A percentile compares a stretch with the other conserved stretches of the same genome.
Evolutionary conservation across 2,329 filamentous ascomycete genomes (phyloP).

Genomic region (Epicoccum nigrum): DNA sequence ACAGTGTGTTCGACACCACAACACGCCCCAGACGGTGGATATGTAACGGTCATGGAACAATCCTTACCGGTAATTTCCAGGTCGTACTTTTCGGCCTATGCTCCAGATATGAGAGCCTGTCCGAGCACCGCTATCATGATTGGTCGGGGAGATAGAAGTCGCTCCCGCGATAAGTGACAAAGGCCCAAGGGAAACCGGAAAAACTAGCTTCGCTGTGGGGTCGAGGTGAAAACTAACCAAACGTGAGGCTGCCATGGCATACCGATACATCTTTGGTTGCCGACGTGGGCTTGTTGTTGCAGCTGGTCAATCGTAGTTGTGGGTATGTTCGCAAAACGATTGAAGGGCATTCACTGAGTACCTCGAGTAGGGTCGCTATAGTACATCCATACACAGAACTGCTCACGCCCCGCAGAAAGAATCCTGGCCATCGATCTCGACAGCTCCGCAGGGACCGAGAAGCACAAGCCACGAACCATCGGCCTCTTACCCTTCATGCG

Average conservation of each 20-base stretch:
- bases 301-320: too few relatives aligned
- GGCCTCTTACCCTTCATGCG: not conserved
- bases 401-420: not conserved
- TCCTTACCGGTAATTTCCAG: constrained; percentile 2
- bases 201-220: not conserved
- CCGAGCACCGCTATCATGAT: constrained; percentile 4
- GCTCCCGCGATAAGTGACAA: constrained; percentile 1
- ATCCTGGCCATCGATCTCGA: constrained; percentile 13
- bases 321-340: not conserved
- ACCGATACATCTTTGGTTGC: too few relatives aligned
- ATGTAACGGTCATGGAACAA: not conserved
- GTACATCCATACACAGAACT: too few relatives aligned
- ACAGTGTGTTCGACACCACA: not conserved
- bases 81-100: constrained; percentile 3
- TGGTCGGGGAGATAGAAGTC: constrained; percentile 6
- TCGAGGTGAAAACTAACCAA: not conserved
- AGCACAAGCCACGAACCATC: constrained; percentile 6
- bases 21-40: not conserved
- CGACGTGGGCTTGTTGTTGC: too few relatives aligned
- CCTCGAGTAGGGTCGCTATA: too few relatives aligned
- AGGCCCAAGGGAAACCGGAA: not conserved
- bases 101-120: constrained; percentile 7
- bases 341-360: too few relatives aligned
- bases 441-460: constrained; percentile 3
- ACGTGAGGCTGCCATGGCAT: too few relatives aligned